phyloP scores from a whole-genome alignment of 495 filamentous ascomycete genomes.

The Tuber borchii region DNA sequence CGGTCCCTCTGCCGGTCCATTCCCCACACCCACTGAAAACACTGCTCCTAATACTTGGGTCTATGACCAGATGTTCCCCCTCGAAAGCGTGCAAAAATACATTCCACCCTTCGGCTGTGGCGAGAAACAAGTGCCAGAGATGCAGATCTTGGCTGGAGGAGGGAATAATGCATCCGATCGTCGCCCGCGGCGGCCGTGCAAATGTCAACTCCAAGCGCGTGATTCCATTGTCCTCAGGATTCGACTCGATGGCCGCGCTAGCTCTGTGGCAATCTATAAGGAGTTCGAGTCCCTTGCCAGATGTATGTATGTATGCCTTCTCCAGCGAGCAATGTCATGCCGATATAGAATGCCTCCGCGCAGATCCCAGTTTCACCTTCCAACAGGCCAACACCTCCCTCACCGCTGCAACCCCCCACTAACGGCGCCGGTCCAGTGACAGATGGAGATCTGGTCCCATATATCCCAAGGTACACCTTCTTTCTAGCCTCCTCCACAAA shows the following conservation, averaged over 20 bases:
- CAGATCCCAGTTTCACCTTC: background rate
- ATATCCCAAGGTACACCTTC: constrained; percentile 51
- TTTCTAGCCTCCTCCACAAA: constrained; percentile 52
- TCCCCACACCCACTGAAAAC: constrained; percentile 15
- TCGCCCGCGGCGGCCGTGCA: constrained; percentile 13
- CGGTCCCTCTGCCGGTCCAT: constrained; percentile 53
- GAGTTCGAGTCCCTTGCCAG: background rate
- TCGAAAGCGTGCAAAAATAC: constrained; percentile 64
- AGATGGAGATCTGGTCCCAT: constrained; percentile 55
- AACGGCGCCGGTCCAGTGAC: constrained; percentile 50
- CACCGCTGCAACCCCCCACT: background rate
- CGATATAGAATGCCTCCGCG: constrained; percentile 23
- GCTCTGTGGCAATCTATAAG: background rate
- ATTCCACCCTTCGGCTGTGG: constrained; percentile 66
- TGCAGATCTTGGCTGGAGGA: constrained; percentile 63
- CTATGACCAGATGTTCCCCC: constrained; percentile 59
- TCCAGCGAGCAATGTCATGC: background rate
- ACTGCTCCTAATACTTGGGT: constrained; percentile 53
- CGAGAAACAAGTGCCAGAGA: constrained; percentile 55
- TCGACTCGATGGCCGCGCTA: background rate
- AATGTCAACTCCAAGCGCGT: constrained; percentile 2
- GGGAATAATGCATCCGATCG: constrained; percentile 43
- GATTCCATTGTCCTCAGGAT: background rate
- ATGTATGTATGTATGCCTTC: constrained; percentile 10
- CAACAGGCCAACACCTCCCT: background rate